These are phyloP conservation scores for Plasmodium adleri DNA, from an alignment of 169 alveolate species.

Conservation along the genomic window DNA sequence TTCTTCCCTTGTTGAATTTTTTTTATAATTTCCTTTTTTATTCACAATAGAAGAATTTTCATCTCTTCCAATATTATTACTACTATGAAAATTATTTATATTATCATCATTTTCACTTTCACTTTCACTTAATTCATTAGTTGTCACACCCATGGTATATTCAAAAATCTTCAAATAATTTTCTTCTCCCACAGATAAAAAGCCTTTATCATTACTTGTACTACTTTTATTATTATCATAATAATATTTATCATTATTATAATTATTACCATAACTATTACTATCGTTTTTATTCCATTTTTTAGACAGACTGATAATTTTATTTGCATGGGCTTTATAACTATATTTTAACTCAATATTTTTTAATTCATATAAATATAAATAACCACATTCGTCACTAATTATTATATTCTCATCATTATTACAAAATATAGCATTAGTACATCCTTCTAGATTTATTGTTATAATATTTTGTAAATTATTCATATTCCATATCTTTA, in stretches of 20 bases:
- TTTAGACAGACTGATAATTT: slow-evolving; percentile 72
- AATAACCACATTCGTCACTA: slow-evolving; percentile 78
- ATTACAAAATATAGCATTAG: slow-evolving; percentile 77
- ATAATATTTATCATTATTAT: too few relatives aligned
- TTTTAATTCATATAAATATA: slow-evolving; percentile 77
- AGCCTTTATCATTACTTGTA: slow-evolving; percentile 10
- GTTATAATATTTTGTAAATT: slow-evolving; percentile 79
- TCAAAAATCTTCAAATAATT: slow-evolving; percentile 79
- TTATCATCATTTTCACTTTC: background rate
- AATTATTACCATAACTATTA: too few relatives aligned
- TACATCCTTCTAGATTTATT: slow-evolving; percentile 76
- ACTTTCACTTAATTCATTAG: background rate
- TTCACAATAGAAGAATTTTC: background rate
- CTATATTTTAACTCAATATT: slow-evolving; percentile 76
- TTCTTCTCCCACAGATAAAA: slow-evolving; percentile 85
- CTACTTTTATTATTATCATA: too few relatives aligned
- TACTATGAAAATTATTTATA: background rate
- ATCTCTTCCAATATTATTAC: background rate
- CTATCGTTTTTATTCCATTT: slow-evolving; percentile 19
- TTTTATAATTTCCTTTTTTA: background rate
- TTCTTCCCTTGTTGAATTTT: background rate
- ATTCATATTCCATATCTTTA: slow-evolving; percentile 83
- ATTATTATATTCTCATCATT: slow-evolving; percentile 77
- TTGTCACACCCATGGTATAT: slow-evolving; percentile 22
- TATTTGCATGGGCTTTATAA: slow-evolving; percentile 78